phyloP scores from a whole-genome alignment of 176 grass and related monocot genomes.

The Zizania latifolia region DNA sequence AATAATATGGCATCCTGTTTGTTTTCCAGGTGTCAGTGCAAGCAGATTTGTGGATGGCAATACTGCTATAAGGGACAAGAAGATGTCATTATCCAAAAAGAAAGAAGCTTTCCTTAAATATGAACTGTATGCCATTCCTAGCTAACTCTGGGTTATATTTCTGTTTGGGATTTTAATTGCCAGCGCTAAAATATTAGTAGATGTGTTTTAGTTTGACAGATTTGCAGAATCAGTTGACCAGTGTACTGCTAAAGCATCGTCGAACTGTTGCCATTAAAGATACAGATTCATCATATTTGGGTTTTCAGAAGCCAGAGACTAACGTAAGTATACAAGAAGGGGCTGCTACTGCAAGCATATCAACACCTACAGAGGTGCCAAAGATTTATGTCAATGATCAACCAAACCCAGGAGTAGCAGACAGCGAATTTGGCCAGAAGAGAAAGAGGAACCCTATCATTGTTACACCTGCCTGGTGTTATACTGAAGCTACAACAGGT shows the following conservation, averaged over 20 bases:
- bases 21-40: conserved; percentile 32
- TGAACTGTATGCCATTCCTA: conserved; percentile 59
- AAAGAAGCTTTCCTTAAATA: conserved; percentile 96
- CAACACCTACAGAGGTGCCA: conserved; percentile 38
- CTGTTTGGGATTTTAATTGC: conserved; percentile 17
- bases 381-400: conserved; percentile 48
- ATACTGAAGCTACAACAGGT: conserved; percentile 70
- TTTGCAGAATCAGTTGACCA: conserved; percentile 83
- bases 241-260: conserved; percentile 58
- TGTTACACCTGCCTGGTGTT: conserved; percentile 94
- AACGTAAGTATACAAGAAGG: conserved; percentile 30
- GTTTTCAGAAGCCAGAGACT: conserved; percentile 43
- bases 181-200: conserved; percentile 25
- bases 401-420: conserved; percentile 24
- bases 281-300: conserved; percentile 21
- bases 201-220: conserved; percentile 89
- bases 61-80: conserved; percentile 46
- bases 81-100: conserved; percentile 70
- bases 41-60: conserved; percentile 40
- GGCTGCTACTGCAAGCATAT: conserved; percentile 21
- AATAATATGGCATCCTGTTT: conserved; percentile 18
- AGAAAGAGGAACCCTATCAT: conserved; percentile 86
- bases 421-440: conserved; percentile 60
- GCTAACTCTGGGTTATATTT: conserved; percentile 24
- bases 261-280: conserved; percentile 46